Base-by-base conservation (phyloP, 257 asterid species). In the Asclepias syriaca region DNA sequence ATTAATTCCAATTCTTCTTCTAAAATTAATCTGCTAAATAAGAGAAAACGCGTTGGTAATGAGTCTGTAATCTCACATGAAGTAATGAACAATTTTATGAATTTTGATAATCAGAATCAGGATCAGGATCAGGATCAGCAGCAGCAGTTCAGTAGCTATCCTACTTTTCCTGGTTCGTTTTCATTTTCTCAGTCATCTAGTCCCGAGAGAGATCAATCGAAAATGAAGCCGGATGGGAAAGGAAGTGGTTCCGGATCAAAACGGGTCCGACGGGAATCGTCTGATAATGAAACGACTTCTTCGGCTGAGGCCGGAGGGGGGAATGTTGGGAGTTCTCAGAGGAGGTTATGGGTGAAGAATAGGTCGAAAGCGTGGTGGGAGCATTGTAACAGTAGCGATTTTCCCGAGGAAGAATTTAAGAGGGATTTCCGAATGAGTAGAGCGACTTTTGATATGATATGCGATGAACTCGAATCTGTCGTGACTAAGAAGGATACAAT, bases 291-390 rank as follows among this genome's bases (percentile, higher is more conserved):
- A 15, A 34, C 68, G 8, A 64, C 49, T 16, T 64, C 68, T 16
- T 59, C 77, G 2, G 11, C 63, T 0, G 45, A 72, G 43, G 75
- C 74, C 18, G 76, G 43, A 11, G 66, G 18, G 16, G 60, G 40
- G 22, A 27, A 50, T 21, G 34, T 8, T 22, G 63, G 50, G 8
- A 49, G 66, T 55, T 58, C 80, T 1, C 95, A 78, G 74, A 84
- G 96, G 46, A 74, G 96, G 12, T 64, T 90, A 66, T 93, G 98
- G 98, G 95, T 90, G 69, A 93, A 93, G 72, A 66, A 22, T 73
- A 83, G 98, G 39, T 90, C 98, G 1, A 89, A 83, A 15, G 97
- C 82, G 4, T 93, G 98, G 98, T 93, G 98, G 98, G 92, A 93
- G 77, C 90, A 75, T 10, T 85, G 85, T 27, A 88, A 72, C 75